Base-by-base conservation (phyloP, 2,329 filamentous ascomycete genomes). In the Colletotrichum spinosum region DNA sequence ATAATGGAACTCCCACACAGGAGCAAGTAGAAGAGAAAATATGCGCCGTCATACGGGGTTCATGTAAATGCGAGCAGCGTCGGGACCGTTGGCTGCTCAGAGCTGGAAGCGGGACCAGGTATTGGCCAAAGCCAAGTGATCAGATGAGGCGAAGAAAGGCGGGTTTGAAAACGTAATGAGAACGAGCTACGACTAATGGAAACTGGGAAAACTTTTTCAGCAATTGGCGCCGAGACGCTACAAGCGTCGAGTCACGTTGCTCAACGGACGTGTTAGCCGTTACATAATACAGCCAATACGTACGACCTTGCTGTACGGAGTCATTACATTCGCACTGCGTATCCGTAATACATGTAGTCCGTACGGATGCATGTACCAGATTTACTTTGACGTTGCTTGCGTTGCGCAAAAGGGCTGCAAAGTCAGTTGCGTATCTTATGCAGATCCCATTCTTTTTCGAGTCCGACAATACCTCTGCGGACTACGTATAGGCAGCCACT, bases 151-250 rank as follows among this genome's bases (percentile, higher is more conserved):
- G 67, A 65, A 45, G 56, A 52, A 45, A 45, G 52, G 55, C 53
- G 68, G 55, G 53, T 67, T 69, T 57, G 60, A 62, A 72, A 75
- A 72, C 69, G 72, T 75, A 75, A 75, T 69, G 60, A 69, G 69
- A 70, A 70, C 63, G 55, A 41, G 9, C 35, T 53, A 45, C 53
- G 63, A 67, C 63, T 67, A 67, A 68, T 62, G 17, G 63, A 68
- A 67, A 68, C 45, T 44, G 57, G 44, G 45, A 67, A 67, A 67
- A 59, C 49, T 59, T 59, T 25, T 67, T 64, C 49, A 53, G 38
- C 49, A 44, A 25, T 5, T 35, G 44, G 49, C 51, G 57, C 62
- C 62, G 51, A 65, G 51, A 61, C 61, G 35, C 54, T 42, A 33
- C 50, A 13, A 33, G 12, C 41, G 60, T 39, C 42, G 37, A 60